Evolutionary conservation across 2,329 filamentous ascomycete species (phyloP).

Genomic region (Alternaria brassicicola): DNA sequence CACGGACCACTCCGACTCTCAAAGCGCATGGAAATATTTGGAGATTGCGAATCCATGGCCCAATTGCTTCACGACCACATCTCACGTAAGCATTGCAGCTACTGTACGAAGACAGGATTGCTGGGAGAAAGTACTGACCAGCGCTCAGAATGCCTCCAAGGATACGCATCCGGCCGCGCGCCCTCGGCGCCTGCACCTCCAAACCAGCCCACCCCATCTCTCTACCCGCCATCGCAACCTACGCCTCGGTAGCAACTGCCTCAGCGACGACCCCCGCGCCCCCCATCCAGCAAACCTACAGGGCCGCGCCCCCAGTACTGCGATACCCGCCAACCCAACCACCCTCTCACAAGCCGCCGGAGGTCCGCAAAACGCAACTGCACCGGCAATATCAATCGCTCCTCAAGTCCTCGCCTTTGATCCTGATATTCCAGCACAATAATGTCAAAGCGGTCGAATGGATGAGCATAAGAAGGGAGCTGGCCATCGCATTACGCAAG

Average conservation of each 20-base stretch:
- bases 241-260: conserved; percentile 59
- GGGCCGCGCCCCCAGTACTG: conserved; percentile 53
- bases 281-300: conserved; percentile 57
- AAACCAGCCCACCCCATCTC: conserved; percentile 36
- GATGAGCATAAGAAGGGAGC: conserved; percentile 72
- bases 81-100: conserved; percentile 29
- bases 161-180: conserved; percentile 45
- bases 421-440: conserved; percentile 85
- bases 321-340: conserved; percentile 73
- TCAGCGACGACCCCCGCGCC: conserved; percentile 60
- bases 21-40: conserved; percentile 38
- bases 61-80: conserved; percentile 36
- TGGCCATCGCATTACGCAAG: conserved; percentile 65
- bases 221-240: conserved; percentile 46
- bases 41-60: conserved; percentile 21
- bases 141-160: conserved; percentile 45
- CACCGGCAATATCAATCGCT: conserved; percentile 86
- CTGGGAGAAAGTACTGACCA: conserved; percentile 4
- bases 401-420: conserved; percentile 81
- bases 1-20: conserved; percentile 33
- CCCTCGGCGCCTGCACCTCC: conserved; percentile 35
- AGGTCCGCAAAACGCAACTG: conserved; percentile 89
- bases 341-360: conserved; percentile 82
- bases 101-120: neutral
- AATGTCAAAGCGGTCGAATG: conserved; percentile 77